Conservation (phyloP, 805 yeast species). For the Yarrowia sp. region DNA sequence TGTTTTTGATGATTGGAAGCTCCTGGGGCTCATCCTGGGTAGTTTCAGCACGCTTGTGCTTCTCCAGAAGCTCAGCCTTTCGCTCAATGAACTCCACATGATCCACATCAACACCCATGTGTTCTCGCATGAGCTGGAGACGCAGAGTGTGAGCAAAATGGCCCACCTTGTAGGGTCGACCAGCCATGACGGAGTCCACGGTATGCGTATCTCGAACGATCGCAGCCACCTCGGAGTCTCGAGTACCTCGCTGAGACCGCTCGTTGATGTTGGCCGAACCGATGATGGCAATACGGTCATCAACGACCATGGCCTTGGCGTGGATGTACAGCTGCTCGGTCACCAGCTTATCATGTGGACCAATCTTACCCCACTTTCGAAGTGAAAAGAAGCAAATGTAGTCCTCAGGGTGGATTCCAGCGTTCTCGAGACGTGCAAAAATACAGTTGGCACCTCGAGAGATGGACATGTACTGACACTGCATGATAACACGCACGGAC, state of each 20-base stretch:
- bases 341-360: constrained; percentile 71
- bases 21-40: constrained; percentile 17
- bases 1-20: constrained; percentile 31
- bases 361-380: constrained; percentile 95
- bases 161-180: constrained; percentile 79
- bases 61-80: constrained; percentile 55
- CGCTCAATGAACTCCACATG: constrained; percentile 80
- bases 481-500: constrained; percentile 94
- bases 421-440: constrained; percentile 76
- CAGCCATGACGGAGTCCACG: constrained; percentile 70
- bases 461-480: constrained; percentile 92
- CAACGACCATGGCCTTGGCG: constrained; percentile 89
- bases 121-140: constrained; percentile 94
- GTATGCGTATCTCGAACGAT: constrained; percentile 82
- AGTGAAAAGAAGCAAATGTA: constrained; percentile 90
- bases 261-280: constrained; percentile 98
- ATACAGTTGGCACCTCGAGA: constrained; percentile 89
- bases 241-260: constrained; percentile 89
- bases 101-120: constrained; percentile 92
- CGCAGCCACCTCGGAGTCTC: constrained; percentile 96
- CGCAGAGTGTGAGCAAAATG: constrained; percentile 89
- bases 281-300: constrained; percentile 90
- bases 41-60: constrained; percentile 29
- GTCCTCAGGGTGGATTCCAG: constrained; percentile 86
- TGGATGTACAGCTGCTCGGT: constrained; percentile 95